phyloP scores from a whole-genome alignment of 1,284 basidiomycete genomes.

The Sporisorium graminicola region DNA sequence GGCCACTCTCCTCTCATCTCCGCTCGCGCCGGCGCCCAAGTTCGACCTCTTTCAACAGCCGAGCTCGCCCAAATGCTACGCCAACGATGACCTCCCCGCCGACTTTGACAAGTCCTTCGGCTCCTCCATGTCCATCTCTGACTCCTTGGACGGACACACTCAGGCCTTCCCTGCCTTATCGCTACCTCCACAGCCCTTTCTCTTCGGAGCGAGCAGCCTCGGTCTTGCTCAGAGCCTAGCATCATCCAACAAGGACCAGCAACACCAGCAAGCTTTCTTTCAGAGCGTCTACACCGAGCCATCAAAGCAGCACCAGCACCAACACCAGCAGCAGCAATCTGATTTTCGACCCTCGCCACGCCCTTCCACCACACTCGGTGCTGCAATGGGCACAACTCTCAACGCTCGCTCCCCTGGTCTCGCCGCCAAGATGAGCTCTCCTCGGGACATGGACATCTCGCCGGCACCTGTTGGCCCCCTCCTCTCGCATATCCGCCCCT shows the following conservation, averaged over 20 bases:
- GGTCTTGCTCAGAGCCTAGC: slow-evolving; percentile 33
- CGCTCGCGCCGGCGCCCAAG: slow-evolving; percentile 31
- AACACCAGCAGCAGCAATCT: slow-evolving; percentile 6
- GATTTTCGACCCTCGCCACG: slow-evolving; percentile 18
- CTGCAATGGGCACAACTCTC: slow-evolving; percentile 59
- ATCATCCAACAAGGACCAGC: slow-evolving; percentile 20
- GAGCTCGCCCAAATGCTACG: slow-evolving; percentile 47
- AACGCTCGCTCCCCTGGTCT: slow-evolving; percentile 53
- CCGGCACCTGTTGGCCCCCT: slow-evolving; percentile 31
- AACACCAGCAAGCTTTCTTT: slow-evolving; percentile 24
- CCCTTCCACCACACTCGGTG: slow-evolving; percentile 35
- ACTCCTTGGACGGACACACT: slow-evolving; percentile 56
- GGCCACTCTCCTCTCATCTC: slow-evolving; percentile 50
- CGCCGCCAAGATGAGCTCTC: slow-evolving; percentile 62
- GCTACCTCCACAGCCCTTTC: slow-evolving; percentile 17
- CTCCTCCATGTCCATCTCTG: slow-evolving; percentile 68
- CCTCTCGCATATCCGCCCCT: slow-evolving; percentile 13
- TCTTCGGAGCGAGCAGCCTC: slow-evolving; percentile 22
- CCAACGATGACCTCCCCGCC: slow-evolving; percentile 56
- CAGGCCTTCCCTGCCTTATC: slow-evolving; percentile 15
- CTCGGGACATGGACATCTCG: slow-evolving; percentile 65
- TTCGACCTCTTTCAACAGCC: slow-evolving; percentile 55
- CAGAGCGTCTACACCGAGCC: slow-evolving; percentile 23
- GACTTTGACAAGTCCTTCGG: slow-evolving; percentile 67
- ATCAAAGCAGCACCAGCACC: slow-evolving; percentile 15